Conservation (phyloP, 2,329 filamentous ascomycete species). For the Epichloe uncinata region DNA sequence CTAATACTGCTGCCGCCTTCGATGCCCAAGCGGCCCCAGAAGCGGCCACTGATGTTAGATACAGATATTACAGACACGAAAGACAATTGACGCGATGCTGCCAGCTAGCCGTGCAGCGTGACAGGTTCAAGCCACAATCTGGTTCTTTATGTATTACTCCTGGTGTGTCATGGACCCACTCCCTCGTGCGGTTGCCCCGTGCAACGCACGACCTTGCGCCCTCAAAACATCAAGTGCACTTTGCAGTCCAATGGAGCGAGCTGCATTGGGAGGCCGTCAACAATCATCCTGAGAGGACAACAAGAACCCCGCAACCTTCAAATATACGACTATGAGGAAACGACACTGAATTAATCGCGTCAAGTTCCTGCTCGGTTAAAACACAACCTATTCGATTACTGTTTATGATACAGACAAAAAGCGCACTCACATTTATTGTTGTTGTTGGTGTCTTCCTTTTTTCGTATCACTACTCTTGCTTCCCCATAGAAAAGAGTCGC, state of each 20-base stretch:
- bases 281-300: not conserved
- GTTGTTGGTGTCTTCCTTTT: not conserved
- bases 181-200: conserved; percentile 5
- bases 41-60: not conserved
- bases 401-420: not conserved
- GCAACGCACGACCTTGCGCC: conserved; percentile 4
- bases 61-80: not conserved
- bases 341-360: conserved; percentile 1
- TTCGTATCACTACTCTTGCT: not conserved
- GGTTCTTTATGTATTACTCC: not conserved
- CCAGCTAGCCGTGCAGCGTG: not conserved
- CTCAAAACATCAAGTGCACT: conserved; percentile 4
- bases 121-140: not conserved
- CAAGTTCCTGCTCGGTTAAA: not conserved
- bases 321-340: conserved; percentile 4
- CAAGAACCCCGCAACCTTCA: not conserved
- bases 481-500: conserved; percentile 11
- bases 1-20: not conserved
- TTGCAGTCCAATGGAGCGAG: conserved; percentile 3
- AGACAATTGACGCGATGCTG: not conserved
- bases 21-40: not conserved
- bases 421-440: not conserved
- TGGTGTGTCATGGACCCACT: not conserved
- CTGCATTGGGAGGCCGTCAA: conserved; percentile 1
- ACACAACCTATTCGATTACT: not conserved